A percentile compares a stretch with the other conserved stretches of the same genome.
Conservation (phyloP, 2,329 filamentous ascomycete species). For the Penicillium sp. region DNA sequence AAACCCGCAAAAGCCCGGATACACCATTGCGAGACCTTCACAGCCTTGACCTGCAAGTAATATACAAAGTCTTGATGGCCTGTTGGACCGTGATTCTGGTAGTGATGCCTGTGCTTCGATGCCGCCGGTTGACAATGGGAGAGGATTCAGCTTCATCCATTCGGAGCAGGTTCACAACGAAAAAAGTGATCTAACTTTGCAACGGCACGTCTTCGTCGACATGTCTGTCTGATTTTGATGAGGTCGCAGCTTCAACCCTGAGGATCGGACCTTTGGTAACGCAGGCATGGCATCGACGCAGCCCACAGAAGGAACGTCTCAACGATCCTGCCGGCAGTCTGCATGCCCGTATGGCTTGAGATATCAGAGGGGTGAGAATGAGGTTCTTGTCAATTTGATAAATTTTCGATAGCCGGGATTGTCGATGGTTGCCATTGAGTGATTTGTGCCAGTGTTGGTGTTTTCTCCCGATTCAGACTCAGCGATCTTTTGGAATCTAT, state of each 20-base stretch:
- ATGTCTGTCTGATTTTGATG: not conserved
- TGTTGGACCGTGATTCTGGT: too few relatives aligned
- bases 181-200: too few relatives aligned
- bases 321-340: not conserved
- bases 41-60: too few relatives aligned
- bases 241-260: not conserved
- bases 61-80: not conserved
- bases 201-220: too few relatives aligned
- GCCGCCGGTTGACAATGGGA: not conserved
- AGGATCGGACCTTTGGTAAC: not conserved
- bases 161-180: not conserved
- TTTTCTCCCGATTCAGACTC: not conserved
- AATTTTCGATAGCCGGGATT: not conserved
- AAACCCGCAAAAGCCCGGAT: not conserved
- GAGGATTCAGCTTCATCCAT: too few relatives aligned
- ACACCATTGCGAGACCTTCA: not conserved
- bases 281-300: not conserved
- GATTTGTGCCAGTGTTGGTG: not conserved
- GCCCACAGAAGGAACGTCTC: not conserved
- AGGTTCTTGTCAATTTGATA: not conserved
- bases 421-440: not conserved
- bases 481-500: not conserved
- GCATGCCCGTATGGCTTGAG: not conserved
- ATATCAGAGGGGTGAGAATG: not conserved
- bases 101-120: not conserved